A percentile compares a stretch with the other conserved stretches of the same genome.
Conservation (phyloP, 371 early-diverging fungal genomes). For the Umbelopsis sp. region DNA sequence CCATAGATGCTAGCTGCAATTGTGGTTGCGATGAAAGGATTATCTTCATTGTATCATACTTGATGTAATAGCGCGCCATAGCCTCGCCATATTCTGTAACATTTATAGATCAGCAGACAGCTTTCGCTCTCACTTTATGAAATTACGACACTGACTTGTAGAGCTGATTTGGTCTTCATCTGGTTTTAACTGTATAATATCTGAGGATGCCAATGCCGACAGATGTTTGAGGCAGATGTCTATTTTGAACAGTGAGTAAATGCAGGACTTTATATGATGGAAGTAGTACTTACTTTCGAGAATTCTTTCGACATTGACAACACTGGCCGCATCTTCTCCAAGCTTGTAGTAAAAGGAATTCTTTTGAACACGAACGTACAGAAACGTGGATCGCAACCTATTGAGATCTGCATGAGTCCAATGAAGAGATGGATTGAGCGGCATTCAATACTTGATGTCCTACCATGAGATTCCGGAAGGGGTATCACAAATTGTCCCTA, state of each 20-base stretch:
- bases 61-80: slow-evolving; percentile 61
- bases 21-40: slow-evolving; percentile 30
- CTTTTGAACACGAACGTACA: slow-evolving; percentile 66
- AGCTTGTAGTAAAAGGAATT: slow-evolving; percentile 68
- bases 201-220: slow-evolving; percentile 24
- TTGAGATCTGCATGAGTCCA: not conserved
- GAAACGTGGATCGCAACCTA: slow-evolving; percentile 76
- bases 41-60: slow-evolving; percentile 41
- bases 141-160: not conserved
- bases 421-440: not conserved
- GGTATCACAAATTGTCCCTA: slow-evolving; percentile 65
- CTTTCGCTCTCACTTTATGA: not conserved
- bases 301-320: slow-evolving; percentile 36
- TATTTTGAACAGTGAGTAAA: slow-evolving; percentile 14
- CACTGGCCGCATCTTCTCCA: slow-evolving; percentile 10
- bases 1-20: slow-evolving; percentile 38
- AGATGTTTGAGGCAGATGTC: slow-evolving; percentile 63
- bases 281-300: slow-evolving; percentile 42
- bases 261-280: not conserved
- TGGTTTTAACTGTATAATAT: slow-evolving; percentile 25
- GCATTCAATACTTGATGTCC: not conserved
- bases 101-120: not conserved
- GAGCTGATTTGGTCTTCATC: not conserved
- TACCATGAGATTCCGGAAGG: slow-evolving; percentile 70
- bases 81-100: slow-evolving; percentile 42